Conservation (phyloP, 1,139 yeast species). For the Debaryomycetaceae sp. region DNA sequence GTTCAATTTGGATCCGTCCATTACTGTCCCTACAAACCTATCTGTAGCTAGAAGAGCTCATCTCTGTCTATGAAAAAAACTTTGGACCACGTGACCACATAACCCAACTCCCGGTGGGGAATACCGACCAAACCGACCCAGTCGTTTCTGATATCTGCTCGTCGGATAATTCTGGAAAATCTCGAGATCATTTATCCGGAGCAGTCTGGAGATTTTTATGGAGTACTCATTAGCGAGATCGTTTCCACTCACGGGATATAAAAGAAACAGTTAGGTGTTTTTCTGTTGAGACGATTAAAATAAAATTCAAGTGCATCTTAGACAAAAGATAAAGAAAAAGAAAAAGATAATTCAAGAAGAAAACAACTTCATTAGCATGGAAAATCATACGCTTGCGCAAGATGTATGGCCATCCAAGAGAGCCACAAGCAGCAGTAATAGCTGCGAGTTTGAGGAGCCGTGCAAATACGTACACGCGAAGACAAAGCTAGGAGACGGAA, state of each 20-base stretch:
- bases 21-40: constrained; percentile 7
- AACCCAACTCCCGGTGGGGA: constrained; percentile 1
- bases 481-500: constrained; percentile 33
- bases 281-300: too few relatives aligned
- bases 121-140: too few relatives aligned
- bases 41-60: constrained; percentile 3
- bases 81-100: constrained; percentile 1
- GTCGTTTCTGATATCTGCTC: not conserved
- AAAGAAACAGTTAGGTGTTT: too few relatives aligned
- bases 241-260: not conserved
- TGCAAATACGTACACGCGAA: constrained; percentile 34
- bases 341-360: too few relatives aligned
- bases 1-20: constrained; percentile 36
- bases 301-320: too few relatives aligned
- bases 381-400: not conserved
- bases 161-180: constrained; percentile 1
- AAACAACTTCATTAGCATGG: not conserved
- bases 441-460: constrained; percentile 11
- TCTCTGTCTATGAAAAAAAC: constrained; percentile 6
- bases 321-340: too few relatives aligned
- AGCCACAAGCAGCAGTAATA: constrained; percentile 9
- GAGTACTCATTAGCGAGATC: not conserved
- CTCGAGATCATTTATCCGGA: not conserved
- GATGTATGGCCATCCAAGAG: constrained; percentile 17
- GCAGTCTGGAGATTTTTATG: not conserved